Base-by-base conservation (phyloP, 208 protist species). In the Trypanosoma mega region DNA sequence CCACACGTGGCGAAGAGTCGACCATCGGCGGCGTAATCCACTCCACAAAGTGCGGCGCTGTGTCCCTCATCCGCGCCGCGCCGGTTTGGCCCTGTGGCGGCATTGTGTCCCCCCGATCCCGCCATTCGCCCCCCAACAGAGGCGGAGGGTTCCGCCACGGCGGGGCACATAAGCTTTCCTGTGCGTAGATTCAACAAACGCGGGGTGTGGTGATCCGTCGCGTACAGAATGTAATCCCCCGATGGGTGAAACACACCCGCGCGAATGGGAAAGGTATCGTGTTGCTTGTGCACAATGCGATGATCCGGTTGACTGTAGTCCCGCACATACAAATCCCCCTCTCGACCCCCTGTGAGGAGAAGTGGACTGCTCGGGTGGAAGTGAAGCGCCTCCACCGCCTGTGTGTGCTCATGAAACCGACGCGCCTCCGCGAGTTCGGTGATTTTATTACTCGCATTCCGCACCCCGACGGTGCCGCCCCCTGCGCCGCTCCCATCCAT, bases 151-250 rank as follows among this genome's bases (percentile, higher is more conserved):
- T n/a, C n/a, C n/a, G n/a, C n/a, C n/a, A n/a, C n/a, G n/a, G 72
- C 68, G 16, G 86, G 69, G 1, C 75, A 83, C 54, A 94, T 61
- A 14, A 89, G 44, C 24, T 73, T 80, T 23, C 75, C 76, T 1
- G 80, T 91, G 23, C 68, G 54, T 18, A 91, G 44, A 65, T 90
- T 92, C 26, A 89, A 57, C 14, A 94, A 56, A n/a, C 88, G 80
- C 39, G 76, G 70, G 7, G 77, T 60, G 3, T 80, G 65, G 54
- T 96, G 79, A 56, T 96, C 86, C 0, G 86, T 89, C 30, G 75
- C 90, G 23, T 85, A 74, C 12, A 92, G 61, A 6, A 92, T 44
- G 45, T 94, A 93, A 58, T 93, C 78, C 12, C 87, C 90, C n/a
- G 72, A 80, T 0, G 86, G 86, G 57, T 93, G 87, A 61, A 92